phyloP scores from a whole-genome alignment of 495 filamentous ascomycete genomes.

The Penicillium samsonianum region DNA sequence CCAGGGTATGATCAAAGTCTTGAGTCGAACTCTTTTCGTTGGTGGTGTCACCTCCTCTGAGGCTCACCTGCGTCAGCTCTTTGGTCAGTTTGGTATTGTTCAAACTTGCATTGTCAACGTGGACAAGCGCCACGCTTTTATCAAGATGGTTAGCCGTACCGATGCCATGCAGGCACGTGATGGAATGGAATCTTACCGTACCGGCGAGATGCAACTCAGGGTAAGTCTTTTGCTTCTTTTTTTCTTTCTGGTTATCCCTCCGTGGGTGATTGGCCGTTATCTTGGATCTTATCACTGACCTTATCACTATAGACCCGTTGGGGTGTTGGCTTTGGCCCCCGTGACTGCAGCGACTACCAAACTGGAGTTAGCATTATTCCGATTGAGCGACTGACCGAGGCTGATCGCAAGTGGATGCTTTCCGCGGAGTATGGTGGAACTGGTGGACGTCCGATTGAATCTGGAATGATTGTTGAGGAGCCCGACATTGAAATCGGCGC shows the following conservation, averaged over 20 bases:
- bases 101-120: conserved; percentile 98
- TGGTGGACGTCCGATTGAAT: conserved; percentile 76
- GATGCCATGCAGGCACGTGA: conserved; percentile 83
- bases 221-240: conserved; percentile 52
- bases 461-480: conserved; percentile 89
- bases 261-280: neutral
- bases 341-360: conserved; percentile 95
- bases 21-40: conserved; percentile 94
- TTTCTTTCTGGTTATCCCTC: conserved; percentile 6
- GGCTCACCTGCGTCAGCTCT: conserved; percentile 73
- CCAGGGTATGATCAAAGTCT: conserved; percentile 79
- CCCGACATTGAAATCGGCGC: conserved; percentile 98
- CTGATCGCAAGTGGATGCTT: conserved; percentile 96
- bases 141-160: conserved; percentile 90
- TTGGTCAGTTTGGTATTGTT: conserved; percentile 77
- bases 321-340: conserved; percentile 96
- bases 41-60: conserved; percentile 92
- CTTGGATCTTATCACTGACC: neutral
- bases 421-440: conserved; percentile 92
- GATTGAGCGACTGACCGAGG: conserved; percentile 87
- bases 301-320: conserved; percentile 69
- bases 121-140: conserved; percentile 96
- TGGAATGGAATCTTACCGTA: conserved; percentile 83
- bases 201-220: conserved; percentile 71
- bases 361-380: conserved; percentile 93